A percentile compares a stretch with the other conserved stretches of the same genome.
phyloP scores from a whole-genome alignment of 768 basidiomycete species.

The Heimioporus sp. region DNA sequence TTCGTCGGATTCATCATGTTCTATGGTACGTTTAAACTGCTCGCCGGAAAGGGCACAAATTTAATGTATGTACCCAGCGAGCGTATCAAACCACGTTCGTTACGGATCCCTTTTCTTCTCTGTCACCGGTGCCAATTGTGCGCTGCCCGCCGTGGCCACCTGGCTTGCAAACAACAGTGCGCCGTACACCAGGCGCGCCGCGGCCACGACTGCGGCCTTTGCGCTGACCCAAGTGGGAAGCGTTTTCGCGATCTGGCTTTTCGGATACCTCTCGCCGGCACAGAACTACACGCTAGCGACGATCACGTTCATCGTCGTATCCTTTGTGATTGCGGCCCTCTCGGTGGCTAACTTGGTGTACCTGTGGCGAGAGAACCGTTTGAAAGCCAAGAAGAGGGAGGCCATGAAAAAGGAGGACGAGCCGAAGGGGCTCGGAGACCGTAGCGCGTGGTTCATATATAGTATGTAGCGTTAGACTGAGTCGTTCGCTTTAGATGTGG shows the following conservation, averaged over 20 bases:
- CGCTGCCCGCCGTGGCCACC: constrained; percentile 50
- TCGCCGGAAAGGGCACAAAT: no score
- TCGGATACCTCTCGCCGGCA: constrained; percentile 47
- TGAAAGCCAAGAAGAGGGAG: constrained; percentile 40
- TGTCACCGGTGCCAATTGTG: no score
- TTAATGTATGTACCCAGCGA: constrained; percentile 8
- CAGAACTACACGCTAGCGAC: constrained; percentile 51
- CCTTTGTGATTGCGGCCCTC: constrained; percentile 37
- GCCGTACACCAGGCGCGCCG: constrained; percentile 56
- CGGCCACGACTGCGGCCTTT: constrained; percentile 52
- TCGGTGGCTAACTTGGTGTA: constrained; percentile 39
- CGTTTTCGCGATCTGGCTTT: constrained; percentile 60
- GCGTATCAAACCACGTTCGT: constrained; percentile 37
- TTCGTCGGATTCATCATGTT: constrained; percentile 55
- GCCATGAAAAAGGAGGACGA: constrained; percentile 37
- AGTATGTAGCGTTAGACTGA: constrained; percentile 32
- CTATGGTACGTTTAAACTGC: constrained; percentile 38
- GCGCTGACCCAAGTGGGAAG: constrained; percentile 56
- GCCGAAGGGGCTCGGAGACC: no score
- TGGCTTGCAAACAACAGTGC: constrained; percentile 64
- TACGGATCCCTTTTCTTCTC: constrained; percentile 59
- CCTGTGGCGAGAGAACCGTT: constrained; percentile 42
- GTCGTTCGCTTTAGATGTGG: no score
- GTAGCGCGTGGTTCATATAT: constrained; percentile 63
- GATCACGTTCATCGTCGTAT: constrained; percentile 33